Evolutionary conservation across 2,329 filamentous ascomycete species (phyloP), one percentile per base, ranked within the genome.

Genomic region (Coniochaeta prunicola): DNA sequence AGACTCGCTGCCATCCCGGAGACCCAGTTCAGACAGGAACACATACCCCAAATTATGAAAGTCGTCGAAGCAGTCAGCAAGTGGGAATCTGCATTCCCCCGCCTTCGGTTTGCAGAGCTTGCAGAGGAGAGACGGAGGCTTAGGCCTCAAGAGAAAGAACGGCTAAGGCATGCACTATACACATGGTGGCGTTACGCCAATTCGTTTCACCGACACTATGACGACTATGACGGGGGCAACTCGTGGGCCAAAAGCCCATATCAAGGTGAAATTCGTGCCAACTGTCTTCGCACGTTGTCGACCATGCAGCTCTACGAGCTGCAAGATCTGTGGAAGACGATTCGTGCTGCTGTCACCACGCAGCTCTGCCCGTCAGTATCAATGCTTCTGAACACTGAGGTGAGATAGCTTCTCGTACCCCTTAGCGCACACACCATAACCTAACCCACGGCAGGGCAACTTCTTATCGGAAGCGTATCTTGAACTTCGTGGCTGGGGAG

Each of bases 171-270:
- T 61, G 80, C 78, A 0, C 67, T 84, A 31, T 81, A 80, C 56
- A 69, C 73, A 33, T 84, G 80, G 80, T 82, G 80, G 80, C 71
- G 81, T 4, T 84, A 80, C 61, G 73, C 78, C 21, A 50, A 50
- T 9, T 28, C 45, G 3, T 50, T 28, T 30, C 45, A 50, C 45
- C 21, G 30, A 30, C 24, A 84, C 53, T 17, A 40, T 48, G 58
- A 61, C 30, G 53, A 59, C 48, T 21, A 55, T 28, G 24, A 30
- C n/a, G 17, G 10, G 26, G 19, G 24, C 36, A n/a, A 19, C 10
- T 56, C 33, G 30, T 56, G 50, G 36, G n/a, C 45, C 36, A 57
- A 42, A 36, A 30, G 36, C 73, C 70, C 10, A 68, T 71, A 28
- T 48, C 50, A 64, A 61, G 64, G 61, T 21, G 72, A 77, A 50